A percentile compares a stretch with the other conserved stretches of the same genome.
Conservation (phyloP, 805 yeast species). For the Saccharomycodes ludwigii region DNA sequence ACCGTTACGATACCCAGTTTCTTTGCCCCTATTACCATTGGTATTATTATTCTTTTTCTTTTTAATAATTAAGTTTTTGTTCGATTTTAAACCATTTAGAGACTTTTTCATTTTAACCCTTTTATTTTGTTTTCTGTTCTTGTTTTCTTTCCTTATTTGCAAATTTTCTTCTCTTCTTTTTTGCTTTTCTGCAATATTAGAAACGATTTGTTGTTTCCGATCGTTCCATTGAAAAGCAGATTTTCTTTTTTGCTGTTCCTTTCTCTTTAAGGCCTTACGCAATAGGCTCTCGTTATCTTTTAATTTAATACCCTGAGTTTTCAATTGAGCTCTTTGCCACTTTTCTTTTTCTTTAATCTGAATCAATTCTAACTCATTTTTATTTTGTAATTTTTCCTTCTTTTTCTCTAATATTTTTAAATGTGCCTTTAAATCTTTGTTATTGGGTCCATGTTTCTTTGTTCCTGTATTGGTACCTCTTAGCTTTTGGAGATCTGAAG, state of each 20-base stretch:
- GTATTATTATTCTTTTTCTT: too few relatives aligned
- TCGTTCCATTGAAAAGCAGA: conserved; percentile 90
- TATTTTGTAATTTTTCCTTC: conserved; percentile 44
- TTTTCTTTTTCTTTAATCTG: conserved; percentile 56
- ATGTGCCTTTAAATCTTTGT: conserved; percentile 76
- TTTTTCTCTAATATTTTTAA: conserved; percentile 62
- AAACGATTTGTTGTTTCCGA: conserved; percentile 68
- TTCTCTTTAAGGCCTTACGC: conserved; percentile 73
- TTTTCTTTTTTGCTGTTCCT: conserved; percentile 71
- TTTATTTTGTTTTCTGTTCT: conserved; percentile 66
- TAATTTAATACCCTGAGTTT: conserved; percentile 79
- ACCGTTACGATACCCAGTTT: too few relatives aligned
- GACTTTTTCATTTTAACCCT: conserved; percentile 45
- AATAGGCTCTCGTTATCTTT: conserved; percentile 84
- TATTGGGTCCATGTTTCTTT: conserved; percentile 70
- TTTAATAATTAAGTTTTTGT: too few relatives aligned
- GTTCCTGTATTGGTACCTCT: conserved; percentile 31
- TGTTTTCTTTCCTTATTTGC: conserved; percentile 72
- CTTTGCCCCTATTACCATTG: too few relatives aligned
- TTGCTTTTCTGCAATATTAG: conserved; percentile 58
- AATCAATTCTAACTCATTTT: conserved; percentile 50
- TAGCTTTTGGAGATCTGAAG: conserved; percentile 52
- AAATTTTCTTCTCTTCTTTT: conserved; percentile 90
- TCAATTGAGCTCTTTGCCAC: conserved; percentile 77
- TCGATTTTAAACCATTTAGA: conserved; percentile 8